phyloP scores from a whole-genome alignment of 495 filamentous ascomycete species.

The Aspergillus hancockii region DNA sequence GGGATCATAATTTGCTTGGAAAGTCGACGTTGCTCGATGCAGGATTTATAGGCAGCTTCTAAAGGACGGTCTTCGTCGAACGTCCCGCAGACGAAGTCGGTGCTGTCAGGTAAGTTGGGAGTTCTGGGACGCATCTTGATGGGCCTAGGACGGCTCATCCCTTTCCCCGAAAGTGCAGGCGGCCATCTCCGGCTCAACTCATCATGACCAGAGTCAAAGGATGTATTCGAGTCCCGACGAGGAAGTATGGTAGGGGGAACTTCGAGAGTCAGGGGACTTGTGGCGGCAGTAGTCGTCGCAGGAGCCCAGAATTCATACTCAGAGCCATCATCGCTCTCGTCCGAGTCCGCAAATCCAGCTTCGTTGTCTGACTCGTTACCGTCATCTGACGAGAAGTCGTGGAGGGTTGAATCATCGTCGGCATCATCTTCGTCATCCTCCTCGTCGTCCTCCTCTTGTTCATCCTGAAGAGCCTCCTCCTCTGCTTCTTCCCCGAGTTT shows the following conservation, averaged over 20 bases:
- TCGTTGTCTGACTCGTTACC: conserved; percentile 97
- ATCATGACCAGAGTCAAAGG: conserved; percentile 62
- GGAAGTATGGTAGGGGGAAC: conserved; percentile 45
- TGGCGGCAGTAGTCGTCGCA: conserved; percentile 56
- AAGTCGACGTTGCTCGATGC: conserved; percentile 75
- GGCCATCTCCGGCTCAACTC: conserved; percentile 35
- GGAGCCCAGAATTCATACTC: conserved; percentile 81
- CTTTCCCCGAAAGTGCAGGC: conserved; percentile 29
- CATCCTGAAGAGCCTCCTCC: conserved; percentile 76
- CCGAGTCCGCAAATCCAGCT: conserved; percentile 86
- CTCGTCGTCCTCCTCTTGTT: conserved; percentile 58
- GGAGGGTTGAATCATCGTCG: conserved; percentile 63
- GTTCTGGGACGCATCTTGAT: conserved; percentile 69
- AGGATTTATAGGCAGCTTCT: conserved; percentile 87
- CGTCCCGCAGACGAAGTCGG: conserved; percentile 96
- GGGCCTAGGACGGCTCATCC: conserved; percentile 35
- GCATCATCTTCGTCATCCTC: conserved; percentile 55
- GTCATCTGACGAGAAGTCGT: conserved; percentile 58
- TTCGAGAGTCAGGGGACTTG: conserved; percentile 51
- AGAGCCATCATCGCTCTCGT: conserved; percentile 74
- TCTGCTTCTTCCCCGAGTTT: conserved; percentile 88
- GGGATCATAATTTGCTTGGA: conserved; percentile 77
- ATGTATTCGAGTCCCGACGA: conserved; percentile 60
- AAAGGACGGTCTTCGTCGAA: conserved; percentile 93
- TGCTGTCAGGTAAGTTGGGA: conserved; percentile 90